Percentiles rank a stretch among this genome's conserved stretches.
These are phyloP conservation scores for Byssochlamys sp. DNA, from an alignment of 2,329 filamentous ascomycete species.

Conservation along the genomic window DNA sequence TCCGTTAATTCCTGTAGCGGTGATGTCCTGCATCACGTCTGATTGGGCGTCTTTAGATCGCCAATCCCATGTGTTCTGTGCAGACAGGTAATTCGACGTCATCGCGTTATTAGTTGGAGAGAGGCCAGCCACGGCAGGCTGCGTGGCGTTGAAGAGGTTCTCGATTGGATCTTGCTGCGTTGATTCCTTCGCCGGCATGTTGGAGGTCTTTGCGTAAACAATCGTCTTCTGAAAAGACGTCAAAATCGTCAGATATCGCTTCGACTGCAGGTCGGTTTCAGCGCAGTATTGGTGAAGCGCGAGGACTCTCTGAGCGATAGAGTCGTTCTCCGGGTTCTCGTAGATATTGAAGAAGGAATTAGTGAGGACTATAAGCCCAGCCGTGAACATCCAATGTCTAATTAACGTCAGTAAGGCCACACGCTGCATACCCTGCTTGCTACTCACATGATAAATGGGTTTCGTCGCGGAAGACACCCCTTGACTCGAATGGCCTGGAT, in stretches of 20 bases:
- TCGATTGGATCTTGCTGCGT: conserved; percentile 7
- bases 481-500: conserved; percentile 38
- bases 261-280: conserved; percentile 41
- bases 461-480: conserved; percentile 41
- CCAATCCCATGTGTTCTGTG: conserved; percentile 5
- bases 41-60: background rate
- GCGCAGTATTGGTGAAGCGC: conserved; percentile 43
- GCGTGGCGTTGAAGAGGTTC: conserved; percentile 4
- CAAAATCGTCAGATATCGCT: conserved; percentile 43
- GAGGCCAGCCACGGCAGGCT: background rate
- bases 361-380: conserved; percentile 46
- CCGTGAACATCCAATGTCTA: conserved; percentile 50
- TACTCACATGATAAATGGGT: conserved; percentile 50
- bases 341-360: conserved; percentile 49
- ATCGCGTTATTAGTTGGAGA: background rate
- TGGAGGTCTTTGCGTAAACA: conserved; percentile 4
- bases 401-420: background rate
- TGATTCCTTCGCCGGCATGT: conserved; percentile 2
- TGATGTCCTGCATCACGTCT: conserved; percentile 1
- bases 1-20: conserved; percentile 1
- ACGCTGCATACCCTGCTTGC: background rate
- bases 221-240: conserved; percentile 36
- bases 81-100: background rate
- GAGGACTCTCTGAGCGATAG: conserved; percentile 36
- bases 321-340: conserved; percentile 38